phyloP scores from a whole-genome alignment of 495 filamentous ascomycete species.

The Baudoinia panamericana region DNA sequence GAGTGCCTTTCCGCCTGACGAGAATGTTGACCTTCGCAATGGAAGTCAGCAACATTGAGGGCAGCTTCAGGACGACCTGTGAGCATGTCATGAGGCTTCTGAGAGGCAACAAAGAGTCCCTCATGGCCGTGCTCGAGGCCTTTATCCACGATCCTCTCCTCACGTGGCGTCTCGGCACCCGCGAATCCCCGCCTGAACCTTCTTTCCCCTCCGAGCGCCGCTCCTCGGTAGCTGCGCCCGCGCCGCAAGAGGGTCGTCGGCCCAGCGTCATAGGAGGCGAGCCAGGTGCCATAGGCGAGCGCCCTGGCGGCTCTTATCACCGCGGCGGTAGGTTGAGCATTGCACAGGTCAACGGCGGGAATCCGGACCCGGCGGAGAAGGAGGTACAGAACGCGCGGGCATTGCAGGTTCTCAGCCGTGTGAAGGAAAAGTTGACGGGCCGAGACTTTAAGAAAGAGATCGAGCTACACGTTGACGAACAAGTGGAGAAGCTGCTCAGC shows the following conservation, averaged over 20 bases:
- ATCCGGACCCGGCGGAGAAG: slow-evolving; percentile 35
- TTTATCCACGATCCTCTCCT: slow-evolving; percentile 98
- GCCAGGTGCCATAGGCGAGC: slow-evolving; percentile 7
- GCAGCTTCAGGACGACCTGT: slow-evolving; percentile 91
- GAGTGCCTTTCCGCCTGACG: slow-evolving; percentile 93
- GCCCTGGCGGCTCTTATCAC: slow-evolving; percentile 19
- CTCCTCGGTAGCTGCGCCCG: slow-evolving; percentile 43
- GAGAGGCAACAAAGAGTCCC: slow-evolving; percentile 88
- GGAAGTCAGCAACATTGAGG: slow-evolving; percentile 98
- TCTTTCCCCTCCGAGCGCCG: slow-evolving; percentile 67
- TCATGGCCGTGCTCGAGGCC: slow-evolving; percentile 97
- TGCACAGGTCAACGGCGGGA: slow-evolving; percentile 7
- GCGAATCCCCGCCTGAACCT: slow-evolving; percentile 64
- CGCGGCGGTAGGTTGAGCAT: slow-evolving; percentile 28
- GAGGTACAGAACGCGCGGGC: slow-evolving; percentile 91
- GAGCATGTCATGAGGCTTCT: slow-evolving; percentile 98
- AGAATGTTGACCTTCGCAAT: slow-evolving; percentile 98
- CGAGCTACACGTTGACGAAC: slow-evolving; percentile 72
- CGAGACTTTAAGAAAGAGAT: slow-evolving; percentile 53
- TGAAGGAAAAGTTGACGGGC: slow-evolving; percentile 86
- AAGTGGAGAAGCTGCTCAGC: slow-evolving; percentile 84
- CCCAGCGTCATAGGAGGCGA: slow-evolving; percentile 17
- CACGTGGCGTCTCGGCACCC: slow-evolving; percentile 85
- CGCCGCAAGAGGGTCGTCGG: slow-evolving; percentile 10
- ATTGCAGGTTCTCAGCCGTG: slow-evolving; percentile 77